These are phyloP conservation scores for Ballota nigra DNA, from an alignment of 257 asterid genomes.

Conservation along the genomic window DNA sequence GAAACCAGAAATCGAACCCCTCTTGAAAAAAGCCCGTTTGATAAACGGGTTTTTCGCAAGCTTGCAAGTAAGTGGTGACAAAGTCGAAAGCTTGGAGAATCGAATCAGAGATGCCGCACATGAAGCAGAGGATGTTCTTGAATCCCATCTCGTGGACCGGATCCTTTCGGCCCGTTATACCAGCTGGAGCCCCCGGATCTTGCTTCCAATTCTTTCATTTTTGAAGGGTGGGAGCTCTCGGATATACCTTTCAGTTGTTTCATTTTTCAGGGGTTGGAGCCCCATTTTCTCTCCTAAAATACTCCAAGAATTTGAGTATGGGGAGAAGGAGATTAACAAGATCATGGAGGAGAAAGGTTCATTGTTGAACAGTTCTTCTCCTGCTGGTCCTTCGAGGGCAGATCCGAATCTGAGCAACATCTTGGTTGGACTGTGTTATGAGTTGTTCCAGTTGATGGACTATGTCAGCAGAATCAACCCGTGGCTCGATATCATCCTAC, in stretches of 20 bases:
- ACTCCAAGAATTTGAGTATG: not conserved
- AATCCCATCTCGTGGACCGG: not conserved
- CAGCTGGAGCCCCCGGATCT: not conserved
- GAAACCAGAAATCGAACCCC: not conserved
- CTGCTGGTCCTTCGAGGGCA: not conserved
- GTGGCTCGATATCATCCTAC: not conserved
- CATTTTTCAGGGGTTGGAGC: not conserved
- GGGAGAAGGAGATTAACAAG: not conserved
- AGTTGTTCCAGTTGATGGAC: not conserved
- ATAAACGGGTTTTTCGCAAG: not conserved
- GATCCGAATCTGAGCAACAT: not conserved
- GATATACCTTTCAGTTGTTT: not conserved
- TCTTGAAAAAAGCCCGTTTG: not conserved
- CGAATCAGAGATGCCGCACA: not conserved
- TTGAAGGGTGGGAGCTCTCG: not conserved
- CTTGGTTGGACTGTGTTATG: not conserved
- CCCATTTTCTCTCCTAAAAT: not conserved
- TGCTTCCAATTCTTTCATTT: not conserved
- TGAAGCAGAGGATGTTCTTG: not conserved
- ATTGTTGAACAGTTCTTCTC: not conserved
- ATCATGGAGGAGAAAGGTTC: not conserved
- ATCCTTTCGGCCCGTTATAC: not conserved
- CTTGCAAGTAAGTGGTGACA: not conserved
- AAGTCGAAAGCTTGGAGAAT: not conserved
- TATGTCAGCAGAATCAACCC: not conserved